A percentile compares a stretch with the other conserved stretches of the same genome.
These are phyloP conservation scores for Candida insectalens DNA, from an alignment of 805 yeast species.

Conservation along the genomic window DNA sequence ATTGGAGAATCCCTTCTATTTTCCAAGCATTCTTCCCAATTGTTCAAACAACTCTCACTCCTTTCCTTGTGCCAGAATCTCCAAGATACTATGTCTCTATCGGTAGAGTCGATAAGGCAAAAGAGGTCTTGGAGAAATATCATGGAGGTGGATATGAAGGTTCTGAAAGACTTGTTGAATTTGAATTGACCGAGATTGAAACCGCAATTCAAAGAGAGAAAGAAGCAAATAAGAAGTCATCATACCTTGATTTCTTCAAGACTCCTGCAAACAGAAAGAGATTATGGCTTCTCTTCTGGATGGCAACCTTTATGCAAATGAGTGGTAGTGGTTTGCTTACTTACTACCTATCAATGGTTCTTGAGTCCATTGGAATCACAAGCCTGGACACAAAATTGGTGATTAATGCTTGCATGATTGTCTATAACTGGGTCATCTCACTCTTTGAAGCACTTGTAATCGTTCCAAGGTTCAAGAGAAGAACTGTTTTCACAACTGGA, in stretches of 20 bases:
- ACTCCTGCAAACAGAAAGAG: slow-evolving; percentile 28
- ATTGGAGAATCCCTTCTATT: slow-evolving; percentile 46
- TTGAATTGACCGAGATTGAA: not conserved
- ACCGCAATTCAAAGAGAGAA: not conserved
- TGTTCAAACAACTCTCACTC: slow-evolving; percentile 23
- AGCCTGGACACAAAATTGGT: slow-evolving; percentile 6
- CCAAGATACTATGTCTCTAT: slow-evolving; percentile 27
- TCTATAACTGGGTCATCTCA: slow-evolving; percentile 11
- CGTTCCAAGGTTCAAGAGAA: slow-evolving; percentile 12
- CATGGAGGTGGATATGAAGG: slow-evolving; percentile 47
- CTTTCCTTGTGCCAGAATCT: slow-evolving; percentile 30
- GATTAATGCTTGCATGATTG: slow-evolving; percentile 14
- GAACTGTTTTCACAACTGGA: slow-evolving; percentile 6
- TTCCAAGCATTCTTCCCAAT: slow-evolving; percentile 40
- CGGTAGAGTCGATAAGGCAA: slow-evolving; percentile 27
- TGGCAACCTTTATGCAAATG: slow-evolving; percentile 26
- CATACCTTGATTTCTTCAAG: slow-evolving; percentile 9
- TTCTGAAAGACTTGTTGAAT: too few relatives aligned
- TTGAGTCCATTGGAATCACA: slow-evolving; percentile 12
- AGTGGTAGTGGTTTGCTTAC: slow-evolving; percentile 37
- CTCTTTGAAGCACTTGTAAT: slow-evolving; percentile 10
- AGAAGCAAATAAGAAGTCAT: not conserved
- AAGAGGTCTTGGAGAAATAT: slow-evolving; percentile 38
- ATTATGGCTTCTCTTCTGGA: slow-evolving; percentile 18
- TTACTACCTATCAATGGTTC: slow-evolving; percentile 30